Evolutionary conservation across 257 asterid species (phyloP).

Genomic region (Jaltomata sinuosa): DNA sequence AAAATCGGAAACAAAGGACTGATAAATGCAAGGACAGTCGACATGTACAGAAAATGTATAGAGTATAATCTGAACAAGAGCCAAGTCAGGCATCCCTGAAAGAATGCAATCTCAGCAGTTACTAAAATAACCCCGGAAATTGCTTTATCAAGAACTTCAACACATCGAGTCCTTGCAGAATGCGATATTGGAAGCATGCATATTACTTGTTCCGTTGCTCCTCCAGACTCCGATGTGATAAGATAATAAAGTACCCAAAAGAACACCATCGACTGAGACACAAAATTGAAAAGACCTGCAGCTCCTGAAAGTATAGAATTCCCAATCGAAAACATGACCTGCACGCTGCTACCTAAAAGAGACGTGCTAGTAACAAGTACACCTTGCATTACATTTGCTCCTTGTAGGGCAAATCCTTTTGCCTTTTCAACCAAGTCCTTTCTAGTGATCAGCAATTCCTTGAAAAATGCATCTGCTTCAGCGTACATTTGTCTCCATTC

Average conservation of each 20-base stretch:
- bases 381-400: slow-evolving; percentile 65
- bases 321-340: slow-evolving; percentile 47
- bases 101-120: slow-evolving; percentile 78
- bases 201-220: slow-evolving; percentile 88
- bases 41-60: slow-evolving; percentile 75
- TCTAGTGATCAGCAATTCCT: slow-evolving; percentile 55
- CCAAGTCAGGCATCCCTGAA: slow-evolving; percentile 95
- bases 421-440: slow-evolving; percentile 80
- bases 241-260: slow-evolving; percentile 80
- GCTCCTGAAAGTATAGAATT: slow-evolving; percentile 88
- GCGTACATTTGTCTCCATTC: slow-evolving; percentile 67
- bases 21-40: slow-evolving; percentile 58
- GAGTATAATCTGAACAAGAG: slow-evolving; percentile 68
- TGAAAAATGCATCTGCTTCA: slow-evolving; percentile 50
- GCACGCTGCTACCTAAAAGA: slow-evolving; percentile 64
- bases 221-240: slow-evolving; percentile 89
- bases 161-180: slow-evolving; percentile 60
- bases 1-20: slow-evolving; percentile 56
- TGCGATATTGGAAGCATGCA: slow-evolving; percentile 67
- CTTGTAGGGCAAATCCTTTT: slow-evolving; percentile 76
- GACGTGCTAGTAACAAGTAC: slow-evolving; percentile 61
- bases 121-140: slow-evolving; percentile 81
- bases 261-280: slow-evolving; percentile 81
- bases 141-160: slow-evolving; percentile 77
- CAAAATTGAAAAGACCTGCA: slow-evolving; percentile 62